Evolutionary conservation across 164 flowering plant species (phyloP), one percentile per base, ranked within the genome.

Genomic region (Magnolia sinica): DNA sequence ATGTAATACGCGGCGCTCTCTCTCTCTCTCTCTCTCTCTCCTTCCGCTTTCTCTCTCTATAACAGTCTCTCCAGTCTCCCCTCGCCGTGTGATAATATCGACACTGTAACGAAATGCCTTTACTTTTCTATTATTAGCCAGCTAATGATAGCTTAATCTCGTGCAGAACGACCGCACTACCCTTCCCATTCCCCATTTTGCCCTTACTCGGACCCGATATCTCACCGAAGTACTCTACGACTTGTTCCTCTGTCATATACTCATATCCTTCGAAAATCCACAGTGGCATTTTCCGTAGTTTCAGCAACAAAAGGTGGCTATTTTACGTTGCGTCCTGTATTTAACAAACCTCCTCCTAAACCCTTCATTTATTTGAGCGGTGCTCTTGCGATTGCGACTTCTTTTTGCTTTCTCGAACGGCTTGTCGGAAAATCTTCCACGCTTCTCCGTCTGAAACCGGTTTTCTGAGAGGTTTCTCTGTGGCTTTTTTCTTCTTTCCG

Each of bases 111-210:
- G 61, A 55, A 31, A 27, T 29, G 29, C 45, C 50, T 59, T 65
- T 65, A 20, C 20, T 65, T 68, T 67, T 20, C 27, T 75, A 22
- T 67, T 51, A 50, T 50, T 67, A 68, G 24, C 64, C 37, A 24
- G 16, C 7, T 67, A 75, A 75, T 75, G 45, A 67, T 67, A 14
- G 16, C 72, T 50, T 67, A 64, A 75, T 75, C 72, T 50, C 71
- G 63, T 27, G 50, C 45, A 27, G 2, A 16, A 59, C 50, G 68
- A 11, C 29, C 68, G 14, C 20, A 20, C 50, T 31, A 7, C 23
- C 14, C 18, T 37, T 7, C 7, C 13, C 24, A 65, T 23, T 65
- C 1, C 24, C 68, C 24, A 65, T 24, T 22, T 24, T 65, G 16
- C 19, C 68, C 29, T 16, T 55, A 16, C 13, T 11, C 61, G 13